Base-by-base conservation (phyloP, 257 asterid genomes). In the Ajuga chamaepitys region DNA sequence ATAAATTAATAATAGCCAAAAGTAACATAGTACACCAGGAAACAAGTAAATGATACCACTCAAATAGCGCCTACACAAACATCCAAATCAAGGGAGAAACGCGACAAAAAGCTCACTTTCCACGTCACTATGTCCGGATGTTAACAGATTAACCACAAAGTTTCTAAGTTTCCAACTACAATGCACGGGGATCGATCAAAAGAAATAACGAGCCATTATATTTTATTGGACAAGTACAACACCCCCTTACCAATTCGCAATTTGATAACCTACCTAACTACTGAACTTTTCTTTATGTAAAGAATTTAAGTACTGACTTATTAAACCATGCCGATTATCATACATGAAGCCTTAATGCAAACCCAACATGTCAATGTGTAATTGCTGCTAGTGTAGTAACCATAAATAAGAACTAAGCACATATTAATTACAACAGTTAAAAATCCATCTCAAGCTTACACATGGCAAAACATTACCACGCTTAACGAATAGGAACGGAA, bases 151-250 rank as follows among this genome's bases (percentile, higher is more conserved):
- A 64, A 50, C 50, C 45, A n/a, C 21, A 21, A 35, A 12, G n/a
- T 52, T 21, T 50, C 68, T 38, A 28, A 30, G 40, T 53, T 21
- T 76, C 53, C n/a, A 38, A 24, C 25, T 40, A 51, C 66, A 32
- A 59, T n/a, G 38, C 62, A 69, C 24, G 21, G n/a, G 55, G 62
- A 69, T 54, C 44, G 21, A 70, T 40, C 38, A 30, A 72, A 67
- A 35, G 30, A 66, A 26, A 47, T 11, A 17, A 14, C 1, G 2
- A 41, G 24, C 13, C 51, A n/a, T 16, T n/a, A 10, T 50, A 37
- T 60, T 14, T 16, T 8, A 34, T 32, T 32, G 28, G 42, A 20
- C 45, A 76, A 14, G 28, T 22, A 20, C 45, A 76, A 12, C 34
- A 47, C 47, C 32, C 34, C 16, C 14, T 5, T 20, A 55, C 38